Evolutionary conservation across 1,139 yeast genomes (phyloP).

Genomic region (Diutina ranongensis): DNA sequence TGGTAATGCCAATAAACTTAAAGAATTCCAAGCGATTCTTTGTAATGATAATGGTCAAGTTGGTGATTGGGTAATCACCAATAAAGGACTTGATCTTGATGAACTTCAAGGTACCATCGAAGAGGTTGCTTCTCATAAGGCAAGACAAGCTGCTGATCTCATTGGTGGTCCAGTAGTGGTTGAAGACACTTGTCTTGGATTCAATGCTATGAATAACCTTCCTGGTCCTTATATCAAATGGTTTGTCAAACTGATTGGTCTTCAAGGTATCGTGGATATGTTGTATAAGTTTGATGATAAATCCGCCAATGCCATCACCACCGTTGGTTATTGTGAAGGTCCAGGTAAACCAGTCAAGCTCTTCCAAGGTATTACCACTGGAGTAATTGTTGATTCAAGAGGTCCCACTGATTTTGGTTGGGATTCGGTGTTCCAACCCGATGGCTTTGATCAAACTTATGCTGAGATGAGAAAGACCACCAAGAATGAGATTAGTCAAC

Average conservation of each 20-base stretch:
- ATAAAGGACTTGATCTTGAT: conserved; percentile 63
- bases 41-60: conserved; percentile 21
- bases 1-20: conserved; percentile 80
- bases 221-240: conserved; percentile 94
- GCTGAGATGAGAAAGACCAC: conserved; percentile 80
- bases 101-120: conserved; percentile 87
- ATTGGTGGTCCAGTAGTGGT: conserved; percentile 71
- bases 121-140: conserved; percentile 74
- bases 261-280: conserved; percentile 65
- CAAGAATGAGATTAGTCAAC: conserved; percentile 78
- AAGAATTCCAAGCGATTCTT: conserved; percentile 72
- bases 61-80: conserved; percentile 45
- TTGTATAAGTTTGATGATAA: conserved; percentile 73
- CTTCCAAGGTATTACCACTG: conserved; percentile 80
- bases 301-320: conserved; percentile 79
- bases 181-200: conserved; percentile 89
- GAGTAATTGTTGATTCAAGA: conserved; percentile 64
- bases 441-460: conserved; percentile 58
- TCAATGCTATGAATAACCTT: conserved; percentile 61
- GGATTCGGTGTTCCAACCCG: conserved; percentile 85
- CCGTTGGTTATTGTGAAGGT: conserved; percentile 84
- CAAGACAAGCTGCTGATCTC: conserved; percentile 58
- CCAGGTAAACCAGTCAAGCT: conserved; percentile 60
- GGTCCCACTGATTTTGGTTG: conserved; percentile 86
- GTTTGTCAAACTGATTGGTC: conserved; percentile 68